phyloP scores from a whole-genome alignment of 768 basidiomycete species.

The Collybia sordida region DNA sequence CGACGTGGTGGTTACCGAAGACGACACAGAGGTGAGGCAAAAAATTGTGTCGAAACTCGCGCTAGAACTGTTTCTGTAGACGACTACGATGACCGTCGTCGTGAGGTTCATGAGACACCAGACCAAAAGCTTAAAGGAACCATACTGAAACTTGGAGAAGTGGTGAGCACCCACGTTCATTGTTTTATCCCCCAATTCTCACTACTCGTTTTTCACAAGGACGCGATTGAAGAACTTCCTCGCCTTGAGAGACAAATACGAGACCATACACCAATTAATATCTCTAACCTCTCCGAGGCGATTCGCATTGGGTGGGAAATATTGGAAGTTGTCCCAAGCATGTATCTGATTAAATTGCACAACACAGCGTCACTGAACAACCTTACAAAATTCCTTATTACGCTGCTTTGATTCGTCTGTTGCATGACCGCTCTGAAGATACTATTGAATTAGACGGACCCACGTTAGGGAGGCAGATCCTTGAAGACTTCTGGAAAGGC shows the following conservation, averaged over 20 bases:
- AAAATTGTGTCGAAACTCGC: conserved; percentile 13
- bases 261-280: conserved; percentile 53
- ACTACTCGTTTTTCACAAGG: conserved; percentile 41
- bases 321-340: not conserved
- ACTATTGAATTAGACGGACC: conserved; percentile 36
- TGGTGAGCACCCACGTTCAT: conserved; percentile 48
- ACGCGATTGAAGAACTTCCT: conserved; percentile 67
- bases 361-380: conserved; percentile 78
- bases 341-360: not conserved
- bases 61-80: conserved; percentile 39
- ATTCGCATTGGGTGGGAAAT: conserved; percentile 66
- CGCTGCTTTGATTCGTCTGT: conserved; percentile 71
- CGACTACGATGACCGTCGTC: conserved; percentile 67
- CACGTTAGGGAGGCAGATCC: conserved; percentile 64
- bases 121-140: conserved; percentile 67
- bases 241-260: conserved; percentile 65
- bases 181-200: not conserved
- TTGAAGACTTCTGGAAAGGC: conserved; percentile 90
- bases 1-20: conserved; percentile 50
- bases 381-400: conserved; percentile 93
- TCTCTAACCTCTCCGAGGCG: conserved; percentile 70
- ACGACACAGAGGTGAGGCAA: conserved; percentile 54
- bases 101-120: conserved; percentile 65
- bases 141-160: conserved; percentile 79
- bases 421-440: conserved; percentile 50